Base-by-base conservation (phyloP, 768 basidiomycete species). In the Pisolithus albus region DNA sequence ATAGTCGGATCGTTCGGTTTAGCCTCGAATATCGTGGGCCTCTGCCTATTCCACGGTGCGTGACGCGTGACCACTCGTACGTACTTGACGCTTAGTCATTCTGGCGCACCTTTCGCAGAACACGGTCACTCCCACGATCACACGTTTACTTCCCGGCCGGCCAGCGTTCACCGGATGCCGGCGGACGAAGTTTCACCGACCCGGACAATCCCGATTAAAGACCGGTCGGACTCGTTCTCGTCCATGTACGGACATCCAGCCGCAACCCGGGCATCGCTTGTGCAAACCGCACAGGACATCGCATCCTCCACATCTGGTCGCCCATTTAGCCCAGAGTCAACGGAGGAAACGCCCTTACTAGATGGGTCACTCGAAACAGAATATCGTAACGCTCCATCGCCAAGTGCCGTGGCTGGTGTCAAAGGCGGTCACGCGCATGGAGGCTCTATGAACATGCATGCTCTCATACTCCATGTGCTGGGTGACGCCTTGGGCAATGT, bases 401-500 rank as follows among this genome's bases (percentile, higher is more conserved):
- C 46, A 0, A 61, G 42, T 52, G 59, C 21, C 61, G 61, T 34
- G 36, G 54, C 52, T 55, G 53, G 49, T 41, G 58, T 59, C 49
- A 54, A 53, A 16, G 49, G 26, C n/a, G 54, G 72, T 64, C 71
- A 78, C 64, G 57, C 70, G 19, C 81, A 84, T 60, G 84, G 83
- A 1, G 56, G 62, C 23, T 90, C 86, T 1, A 98, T 99, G 96
- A 99, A 98, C 70, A 97, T 98, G 94, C 86, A 76, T n/a, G 96
- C 93, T 28, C 76, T 99, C 1, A 75, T 98, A 30, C 70, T 99
- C 26, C 96, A 99, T 67, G 96, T 98, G 37, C 68, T 99, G 42
- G 95, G 95, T 32, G 95, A 99, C 72, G 95, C 95, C 50, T 79
- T 99, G 23, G 96, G 96, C 46, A 98, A 99, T 67, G 89, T 98